Evolutionary conservation across 2,329 filamentous ascomycete genomes (phyloP), one percentile per base, ranked within the genome.

Genomic region (Lasiodiplodia citricola): DNA sequence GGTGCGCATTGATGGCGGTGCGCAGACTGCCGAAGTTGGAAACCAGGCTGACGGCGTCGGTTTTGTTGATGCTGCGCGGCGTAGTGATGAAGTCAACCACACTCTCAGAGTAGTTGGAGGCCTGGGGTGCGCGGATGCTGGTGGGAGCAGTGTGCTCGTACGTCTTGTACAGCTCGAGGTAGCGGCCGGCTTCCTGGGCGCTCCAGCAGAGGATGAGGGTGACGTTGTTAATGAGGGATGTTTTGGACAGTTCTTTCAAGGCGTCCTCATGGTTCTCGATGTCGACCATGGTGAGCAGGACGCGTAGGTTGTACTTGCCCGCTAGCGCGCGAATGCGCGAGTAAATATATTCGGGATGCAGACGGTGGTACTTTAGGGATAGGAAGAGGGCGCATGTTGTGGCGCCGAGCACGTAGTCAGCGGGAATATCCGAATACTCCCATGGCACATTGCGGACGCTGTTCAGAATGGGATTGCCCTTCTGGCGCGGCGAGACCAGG

Each of bases 261-360:
- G 90, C 87, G 69, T 97, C 94, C 80, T 98, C 93, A 75, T 98
- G 96, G 76, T 97, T 97, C 28, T 91, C 89, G 65, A 99, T 97
- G 79, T 99, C 96, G 31, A 98, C 94, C 88, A 98, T 94, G 23
- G 91, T 90, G 60, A 99, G 86, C 35, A 99, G 83, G 65, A 99
- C 86, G 58, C 96, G 92, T 23, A 99, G 86, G 72, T 90, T 91
- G 82, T 96, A 98, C 81, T 92, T 93, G 63, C 92, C 92, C 64
- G 92, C 92, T 4, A 99, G 84, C 60, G 90, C 89, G 65, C 92
- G 91, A 73, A 99, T 96, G 68, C 96, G 91, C 28, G 91, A 94
- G 83, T 98, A 98, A 75, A 99, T 93, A 83, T 99, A 99, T 81
- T 99, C 96, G 0, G 96, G 96, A 77, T 99, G 96, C 65, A 99